phyloP scores from a whole-genome alignment of 2,329 filamentous ascomycete genomes.

The Aspergillus spinulosporus region DNA sequence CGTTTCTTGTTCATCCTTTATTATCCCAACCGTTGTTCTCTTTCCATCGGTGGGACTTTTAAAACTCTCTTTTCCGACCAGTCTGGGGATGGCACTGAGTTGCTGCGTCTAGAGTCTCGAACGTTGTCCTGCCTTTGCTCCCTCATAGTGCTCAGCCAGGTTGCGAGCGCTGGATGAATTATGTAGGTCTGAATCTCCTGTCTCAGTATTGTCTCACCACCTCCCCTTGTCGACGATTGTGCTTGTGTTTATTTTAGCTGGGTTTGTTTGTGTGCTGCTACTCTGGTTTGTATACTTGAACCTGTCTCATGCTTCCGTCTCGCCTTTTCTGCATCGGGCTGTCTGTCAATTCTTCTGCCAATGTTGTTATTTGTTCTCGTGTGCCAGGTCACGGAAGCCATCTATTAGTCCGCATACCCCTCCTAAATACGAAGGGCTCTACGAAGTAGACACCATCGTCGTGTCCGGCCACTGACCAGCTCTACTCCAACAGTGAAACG shows the following conservation, averaged over 20 bases:
- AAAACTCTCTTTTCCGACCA: conserved; percentile 13
- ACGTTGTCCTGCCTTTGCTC: not conserved
- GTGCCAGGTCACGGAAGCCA: not conserved
- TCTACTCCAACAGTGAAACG: not conserved
- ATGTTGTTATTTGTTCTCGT: not conserved
- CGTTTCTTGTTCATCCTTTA: conserved; percentile 18
- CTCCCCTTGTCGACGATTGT: not conserved
- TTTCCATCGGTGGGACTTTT: conserved; percentile 8
- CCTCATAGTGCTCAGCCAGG: not conserved
- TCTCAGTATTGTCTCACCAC: not conserved
- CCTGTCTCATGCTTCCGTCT: not conserved
- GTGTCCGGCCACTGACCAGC: conserved; percentile 1
- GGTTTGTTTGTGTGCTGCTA: not conserved
- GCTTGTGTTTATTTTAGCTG: not conserved
- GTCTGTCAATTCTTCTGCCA: not conserved
- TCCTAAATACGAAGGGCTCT: conserved; percentile 1
- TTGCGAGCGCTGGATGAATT: not conserved
- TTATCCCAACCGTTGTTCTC: not conserved
- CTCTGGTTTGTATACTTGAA: not conserved
- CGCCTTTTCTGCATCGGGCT: not conserved
- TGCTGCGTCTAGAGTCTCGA: not conserved
- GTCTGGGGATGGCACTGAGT: conserved; percentile 14
- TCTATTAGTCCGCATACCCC: conserved; percentile 7
- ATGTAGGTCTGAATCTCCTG: not conserved
- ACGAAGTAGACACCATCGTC: not conserved